A percentile compares a stretch with the other conserved stretches of the same genome.
phyloP scores from a whole-genome alignment of 2,329 filamentous ascomycete species.

The Paecilomyces sp. region DNA sequence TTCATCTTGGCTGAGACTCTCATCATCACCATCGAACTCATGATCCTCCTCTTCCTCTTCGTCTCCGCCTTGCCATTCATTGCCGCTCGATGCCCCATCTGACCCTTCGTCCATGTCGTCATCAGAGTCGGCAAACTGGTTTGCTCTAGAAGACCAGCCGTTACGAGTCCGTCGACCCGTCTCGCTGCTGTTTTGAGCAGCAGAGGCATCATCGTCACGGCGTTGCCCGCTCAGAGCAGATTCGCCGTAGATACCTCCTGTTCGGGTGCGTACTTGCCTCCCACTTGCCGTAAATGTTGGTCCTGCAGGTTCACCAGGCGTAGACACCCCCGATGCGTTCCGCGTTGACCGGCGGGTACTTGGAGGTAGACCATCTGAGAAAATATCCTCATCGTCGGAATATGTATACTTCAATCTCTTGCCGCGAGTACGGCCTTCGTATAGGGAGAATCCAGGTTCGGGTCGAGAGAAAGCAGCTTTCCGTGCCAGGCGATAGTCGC shows the following conservation, averaged over 20 bases:
- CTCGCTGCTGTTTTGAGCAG: slow-evolving; percentile 37
- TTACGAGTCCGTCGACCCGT: slow-evolving; percentile 21
- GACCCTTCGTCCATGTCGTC: slow-evolving; percentile 62
- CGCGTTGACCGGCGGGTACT: slow-evolving; percentile 53
- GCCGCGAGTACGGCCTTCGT: slow-evolving; percentile 91
- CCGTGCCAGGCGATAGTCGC: slow-evolving; percentile 80
- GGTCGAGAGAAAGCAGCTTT: slow-evolving; percentile 83
- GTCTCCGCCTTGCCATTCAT: slow-evolving; percentile 67
- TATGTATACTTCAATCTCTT: slow-evolving; percentile 97
- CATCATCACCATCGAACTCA: slow-evolving; percentile 52
- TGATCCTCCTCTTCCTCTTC: slow-evolving; percentile 58
- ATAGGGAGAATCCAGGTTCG: slow-evolving; percentile 83
- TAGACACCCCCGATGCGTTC: slow-evolving; percentile 61
- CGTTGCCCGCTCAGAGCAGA: slow-evolving; percentile 49
- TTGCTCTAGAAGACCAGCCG: not conserved
- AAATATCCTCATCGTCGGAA: slow-evolving; percentile 76
- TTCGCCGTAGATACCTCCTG: slow-evolving; percentile 51
- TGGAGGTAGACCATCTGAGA: slow-evolving; percentile 56
- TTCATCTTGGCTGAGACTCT: slow-evolving; percentile 38
- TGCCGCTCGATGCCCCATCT: slow-evolving; percentile 50
- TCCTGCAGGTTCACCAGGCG: slow-evolving; percentile 60
- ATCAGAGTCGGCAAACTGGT: slow-evolving; percentile 36
- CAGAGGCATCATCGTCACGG: slow-evolving; percentile 37
- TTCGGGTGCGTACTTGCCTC: slow-evolving; percentile 60
- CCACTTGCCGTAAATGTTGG: slow-evolving; percentile 75